Base-by-base conservation (phyloP, 306 rosid species). In the Arachis hypogaea region DNA sequence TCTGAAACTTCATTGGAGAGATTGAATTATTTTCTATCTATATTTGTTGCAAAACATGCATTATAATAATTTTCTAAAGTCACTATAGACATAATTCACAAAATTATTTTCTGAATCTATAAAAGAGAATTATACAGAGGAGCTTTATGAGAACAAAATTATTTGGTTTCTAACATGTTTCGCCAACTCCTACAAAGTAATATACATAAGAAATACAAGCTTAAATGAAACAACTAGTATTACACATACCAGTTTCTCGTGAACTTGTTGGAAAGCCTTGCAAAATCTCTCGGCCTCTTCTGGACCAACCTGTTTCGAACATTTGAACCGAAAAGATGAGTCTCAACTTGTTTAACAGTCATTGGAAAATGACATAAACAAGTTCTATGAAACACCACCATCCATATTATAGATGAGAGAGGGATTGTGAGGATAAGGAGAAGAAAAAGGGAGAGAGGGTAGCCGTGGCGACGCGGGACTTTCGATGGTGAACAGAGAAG, bases 221-320 rank as follows among this genome's bases (percentile, higher is more conserved):
- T 28, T 42, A 33, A 71, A 73, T 55, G 73, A 77, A 33, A 22
- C 28, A 22, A 22, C 28, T 22, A 22, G 28, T 1, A 55, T 40
- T 51, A 47, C 2, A 83, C 89, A 11, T 83, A 92, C 98, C 2
- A 92, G 90, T 78, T 87, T 88, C 68, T 81, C 79, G 41, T 92
- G 98, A 71, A 88, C 59, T 43, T 11, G 80, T 72, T 82, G 93
- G 79, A 92, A 92, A 2, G 90, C 85, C 82, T 85, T 75, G 89
- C 93, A 89, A 85, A 89, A 88, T 74, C 74, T 89, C 76, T 88
- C 98, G 0, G 90, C 98, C 81, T 85, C 88, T 65, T 81, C 85
- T 16, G 80, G 66, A 11, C 86, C 96, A 42, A 92, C 85, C 96
- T 92, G 80, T 75, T 75, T 16, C 71, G 57, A 85, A 81, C 56